A percentile compares a stretch with the other conserved stretches of the same genome.
These are phyloP conservation scores for Trichoderma pleuroti DNA, from an alignment of 2,329 filamentous ascomycete species.

Conservation along the genomic window DNA sequence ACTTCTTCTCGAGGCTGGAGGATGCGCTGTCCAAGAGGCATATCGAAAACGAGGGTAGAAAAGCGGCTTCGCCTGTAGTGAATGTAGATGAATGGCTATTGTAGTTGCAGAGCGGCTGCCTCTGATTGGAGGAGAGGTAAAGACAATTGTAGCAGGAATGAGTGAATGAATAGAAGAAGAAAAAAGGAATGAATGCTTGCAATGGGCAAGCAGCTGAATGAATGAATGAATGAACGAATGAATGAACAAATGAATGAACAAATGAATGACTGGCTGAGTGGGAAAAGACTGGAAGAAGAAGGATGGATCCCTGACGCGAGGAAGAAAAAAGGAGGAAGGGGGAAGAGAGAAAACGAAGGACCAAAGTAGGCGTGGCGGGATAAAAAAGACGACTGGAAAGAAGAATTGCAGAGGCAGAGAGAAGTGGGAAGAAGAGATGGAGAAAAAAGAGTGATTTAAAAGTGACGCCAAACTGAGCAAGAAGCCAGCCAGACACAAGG, in stretches of 20 bases:
- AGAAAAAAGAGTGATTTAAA: background rate
- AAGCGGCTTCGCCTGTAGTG: background rate
- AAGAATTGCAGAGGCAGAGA: background rate
- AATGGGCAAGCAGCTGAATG: background rate
- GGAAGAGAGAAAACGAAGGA: background rate
- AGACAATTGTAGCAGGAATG: background rate
- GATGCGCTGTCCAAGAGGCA: conserved; percentile 3
- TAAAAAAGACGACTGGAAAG: background rate
- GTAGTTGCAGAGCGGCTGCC: background rate
- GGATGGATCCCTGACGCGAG: background rate
- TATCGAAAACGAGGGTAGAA: background rate
- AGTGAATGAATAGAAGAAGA: background rate
- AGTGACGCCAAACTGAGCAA: background rate
- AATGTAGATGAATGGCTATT: conserved; percentile 4
- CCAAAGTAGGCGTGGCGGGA: background rate
- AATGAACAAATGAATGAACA: background rate
- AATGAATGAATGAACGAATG: background rate
- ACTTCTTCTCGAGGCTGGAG: background rate
- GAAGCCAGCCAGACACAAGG: background rate
- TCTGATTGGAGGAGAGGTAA: background rate
- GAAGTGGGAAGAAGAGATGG: background rate
- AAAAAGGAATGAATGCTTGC: background rate
- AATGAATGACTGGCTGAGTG: background rate
- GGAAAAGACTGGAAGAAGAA: background rate
- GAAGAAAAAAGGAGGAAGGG: background rate